Base-by-base conservation (phyloP, 768 basidiomycete species). In the Amanita rubescens region DNA sequence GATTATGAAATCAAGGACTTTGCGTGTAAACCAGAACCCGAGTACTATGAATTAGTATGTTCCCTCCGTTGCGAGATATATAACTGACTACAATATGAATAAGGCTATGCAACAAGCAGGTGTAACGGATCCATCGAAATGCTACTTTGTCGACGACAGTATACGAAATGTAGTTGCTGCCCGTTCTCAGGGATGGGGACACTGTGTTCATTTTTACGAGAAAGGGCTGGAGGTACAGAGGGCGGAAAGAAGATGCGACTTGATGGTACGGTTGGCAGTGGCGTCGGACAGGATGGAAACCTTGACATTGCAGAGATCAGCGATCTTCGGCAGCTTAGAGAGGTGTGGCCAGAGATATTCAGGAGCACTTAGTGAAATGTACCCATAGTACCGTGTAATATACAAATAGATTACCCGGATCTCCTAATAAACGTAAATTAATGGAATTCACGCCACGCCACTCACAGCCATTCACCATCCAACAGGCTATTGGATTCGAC, bases 141-240 rank as follows among this genome's bases (percentile, higher is more conserved):
- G 84, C 59, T 81, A 82, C 57, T 93, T 93, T 62, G 67, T 93
- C 25, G 90, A 93, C 59, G 90, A 93, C 64, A 91, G 77, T 59
- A 70, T 79, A 61, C 63, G 67, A 19, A 92, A 93, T 58, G 78
- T 92, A 19, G 69, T 79, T 52, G 81, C 82, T 14, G 90, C 90
- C 7, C 74, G 73, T 51, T 67, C 68, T 15, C 66, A 84, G 10
- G 84, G 84, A 2, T 93, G 90, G 90, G 80, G 74, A 0, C 77
- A 78, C 54, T 85, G 85, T 43, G 87, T 81, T 3, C 85, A 90
- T 62, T 92, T 90, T 59, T 80, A 81, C 58, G 90, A 92, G 66
- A 63, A 64, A n/a, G 84, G 82, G 0, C 59, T 84, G 9, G 78
- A 82, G 46, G 71, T 73, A 73, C 83, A 60, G 85, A 89, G 62